A percentile compares a stretch with the other conserved stretches of the same genome.
These are phyloP conservation scores for Septoria linicola DNA, from an alignment of 2,329 filamentous ascomycete genomes.

Conservation along the genomic window DNA sequence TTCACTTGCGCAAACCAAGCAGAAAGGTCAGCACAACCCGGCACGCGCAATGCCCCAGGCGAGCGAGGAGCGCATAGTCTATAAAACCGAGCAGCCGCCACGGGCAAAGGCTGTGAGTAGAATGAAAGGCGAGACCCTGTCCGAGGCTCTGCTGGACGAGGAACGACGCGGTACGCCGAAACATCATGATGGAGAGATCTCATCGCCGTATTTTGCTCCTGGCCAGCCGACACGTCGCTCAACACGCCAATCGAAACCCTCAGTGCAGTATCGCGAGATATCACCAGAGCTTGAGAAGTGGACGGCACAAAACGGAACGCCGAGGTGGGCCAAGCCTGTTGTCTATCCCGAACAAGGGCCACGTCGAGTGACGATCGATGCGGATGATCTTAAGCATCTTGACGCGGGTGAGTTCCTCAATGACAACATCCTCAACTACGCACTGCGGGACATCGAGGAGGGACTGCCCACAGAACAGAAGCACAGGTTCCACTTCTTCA, in stretches of 20 bases:
- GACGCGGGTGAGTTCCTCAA: constrained; percentile 87
- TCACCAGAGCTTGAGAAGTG: constrained; percentile 25
- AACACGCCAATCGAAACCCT: constrained; percentile 22
- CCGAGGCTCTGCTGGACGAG: background rate
- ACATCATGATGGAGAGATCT: background rate
- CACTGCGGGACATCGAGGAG: constrained; percentile 57
- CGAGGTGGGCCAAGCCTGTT: constrained; percentile 49
- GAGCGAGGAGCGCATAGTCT: constrained; percentile 18
- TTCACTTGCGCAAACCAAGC: background rate
- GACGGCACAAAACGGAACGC: constrained; percentile 26
- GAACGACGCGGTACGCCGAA: background rate
- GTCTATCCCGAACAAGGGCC: constrained; percentile 59
- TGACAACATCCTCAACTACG: constrained; percentile 88
- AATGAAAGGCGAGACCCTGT: constrained; percentile 12
- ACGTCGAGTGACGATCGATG: constrained; percentile 65
- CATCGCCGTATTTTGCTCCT: constrained; percentile 11
- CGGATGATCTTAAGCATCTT: constrained; percentile 71
- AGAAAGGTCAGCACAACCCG: background rate
- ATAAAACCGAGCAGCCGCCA: background rate
- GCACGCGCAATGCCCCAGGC: background rate
- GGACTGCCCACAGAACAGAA: constrained; percentile 40
- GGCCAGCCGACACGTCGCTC: constrained; percentile 21
- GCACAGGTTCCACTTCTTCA: constrained; percentile 77
- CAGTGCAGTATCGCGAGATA: constrained; percentile 8
- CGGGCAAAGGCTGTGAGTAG: background rate